Evolutionary conservation across 805 yeast species (phyloP).

Genomic region (Phaffomyces antillensis): DNA sequence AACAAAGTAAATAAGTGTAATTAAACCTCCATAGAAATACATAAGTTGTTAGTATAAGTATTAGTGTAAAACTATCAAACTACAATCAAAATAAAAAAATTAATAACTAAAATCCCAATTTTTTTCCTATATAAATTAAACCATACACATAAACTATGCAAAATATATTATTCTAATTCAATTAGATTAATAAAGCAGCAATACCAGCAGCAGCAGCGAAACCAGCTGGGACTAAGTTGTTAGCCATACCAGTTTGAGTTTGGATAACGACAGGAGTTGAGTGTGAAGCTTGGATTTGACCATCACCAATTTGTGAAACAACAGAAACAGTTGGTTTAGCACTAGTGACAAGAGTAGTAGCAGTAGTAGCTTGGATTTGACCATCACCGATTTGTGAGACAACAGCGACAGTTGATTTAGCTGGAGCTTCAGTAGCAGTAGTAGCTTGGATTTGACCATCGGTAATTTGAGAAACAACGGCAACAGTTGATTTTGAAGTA

Average conservation of each 20-base stretch:
- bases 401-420: slow-evolving; percentile 29
- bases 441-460: slow-evolving; percentile 2
- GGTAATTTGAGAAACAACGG: slow-evolving; percentile 7
- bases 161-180: background rate
- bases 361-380: slow-evolving; percentile 20
- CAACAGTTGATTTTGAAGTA: slow-evolving; percentile 19
- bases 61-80: no score
- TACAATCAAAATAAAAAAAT: no score
- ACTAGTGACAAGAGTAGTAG: slow-evolving; percentile 26
- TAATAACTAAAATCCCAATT: no score
- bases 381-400: slow-evolving; percentile 27
- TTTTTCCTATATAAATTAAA: no score
- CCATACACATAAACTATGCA: background rate
- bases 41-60: background rate
- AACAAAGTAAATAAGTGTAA: background rate
- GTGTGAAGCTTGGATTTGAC: slow-evolving; percentile 21
- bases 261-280: slow-evolving; percentile 28
- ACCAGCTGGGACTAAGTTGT: slow-evolving; percentile 14
- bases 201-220: slow-evolving; percentile 17
- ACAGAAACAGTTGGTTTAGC: slow-evolving; percentile 35
- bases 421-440: slow-evolving; percentile 27
- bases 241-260: slow-evolving; percentile 17
- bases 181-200: slow-evolving; percentile 19
- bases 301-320: slow-evolving; percentile 27
- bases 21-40: background rate